A percentile compares a stretch with the other conserved stretches of the same genome.
Conservation (phyloP, 192 early-diverging fungal genomes). For the Coemansia sp. region DNA sequence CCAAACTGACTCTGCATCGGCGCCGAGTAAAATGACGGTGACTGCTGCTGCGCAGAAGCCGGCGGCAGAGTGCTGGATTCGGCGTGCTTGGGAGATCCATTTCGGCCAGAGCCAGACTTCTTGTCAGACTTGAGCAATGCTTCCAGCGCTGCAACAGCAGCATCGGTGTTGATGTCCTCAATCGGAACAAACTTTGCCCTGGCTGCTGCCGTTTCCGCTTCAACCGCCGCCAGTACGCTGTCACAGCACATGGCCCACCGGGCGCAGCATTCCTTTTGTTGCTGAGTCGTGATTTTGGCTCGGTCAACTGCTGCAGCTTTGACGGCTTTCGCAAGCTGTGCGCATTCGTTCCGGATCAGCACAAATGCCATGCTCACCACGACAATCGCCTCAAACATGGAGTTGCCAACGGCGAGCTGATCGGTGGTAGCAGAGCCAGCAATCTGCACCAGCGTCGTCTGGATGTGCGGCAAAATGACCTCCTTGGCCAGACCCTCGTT, state of each 20-base stretch:
- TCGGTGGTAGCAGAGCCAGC: constrained; percentile 23
- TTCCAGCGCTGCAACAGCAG: neutral
- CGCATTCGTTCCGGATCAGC: constrained; percentile 25
- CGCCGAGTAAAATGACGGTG: neutral
- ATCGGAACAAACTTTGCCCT: neutral
- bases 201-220: neutral
- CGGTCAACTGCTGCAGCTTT: constrained; percentile 17
- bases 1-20: neutral
- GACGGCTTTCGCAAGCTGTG: constrained; percentile 17
- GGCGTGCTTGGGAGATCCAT: neutral
- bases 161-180: neutral
- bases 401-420: constrained; percentile 33
- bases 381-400: constrained; percentile 36
- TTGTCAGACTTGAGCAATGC: neutral
- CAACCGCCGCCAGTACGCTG: neutral
- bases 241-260: neutral
- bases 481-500: constrained; percentile 50
- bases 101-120: neutral
- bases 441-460: constrained; percentile 41
- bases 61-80: neutral
- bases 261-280: constrained; percentile 5
- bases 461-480: constrained; percentile 48
- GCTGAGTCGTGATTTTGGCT: constrained; percentile 1
- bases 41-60: neutral
- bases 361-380: constrained; percentile 21